A percentile compares a stretch with the other conserved stretches of the same genome.
phyloP scores from a whole-genome alignment of 768 basidiomycete species.

The Amanita rubescens region DNA sequence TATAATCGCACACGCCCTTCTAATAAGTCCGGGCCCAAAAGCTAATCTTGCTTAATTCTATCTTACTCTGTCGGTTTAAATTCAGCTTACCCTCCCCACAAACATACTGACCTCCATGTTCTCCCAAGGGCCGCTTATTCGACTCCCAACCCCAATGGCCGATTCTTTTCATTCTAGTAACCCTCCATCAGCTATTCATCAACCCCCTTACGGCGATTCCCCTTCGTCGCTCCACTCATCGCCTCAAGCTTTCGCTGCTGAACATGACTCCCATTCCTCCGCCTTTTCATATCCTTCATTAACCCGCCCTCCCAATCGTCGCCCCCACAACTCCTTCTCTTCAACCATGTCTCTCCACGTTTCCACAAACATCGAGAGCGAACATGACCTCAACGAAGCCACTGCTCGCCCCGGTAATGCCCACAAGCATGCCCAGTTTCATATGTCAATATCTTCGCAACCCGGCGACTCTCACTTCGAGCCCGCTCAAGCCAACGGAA shows the following conservation, averaged over 20 bases:
- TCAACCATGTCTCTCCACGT: conserved; percentile 27
- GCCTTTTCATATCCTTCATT: conserved; percentile 10
- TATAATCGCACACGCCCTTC: conserved; percentile 5
- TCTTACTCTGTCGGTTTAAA: conserved; percentile 1
- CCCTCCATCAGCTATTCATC: not conserved
- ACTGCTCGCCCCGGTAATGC: conserved; percentile 45
- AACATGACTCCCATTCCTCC: conserved; percentile 15
- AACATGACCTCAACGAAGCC: conserved; percentile 38
- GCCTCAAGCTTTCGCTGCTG: conserved; percentile 20
- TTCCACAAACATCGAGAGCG: conserved; percentile 30
- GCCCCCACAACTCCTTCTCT: conserved; percentile 16
- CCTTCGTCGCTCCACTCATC: conserved; percentile 30
- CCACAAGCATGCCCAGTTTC: conserved; percentile 37
- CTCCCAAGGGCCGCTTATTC: conserved; percentile 2
- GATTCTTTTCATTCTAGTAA: not conserved
- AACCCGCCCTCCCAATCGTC: conserved; percentile 18
- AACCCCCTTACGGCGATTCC: conserved; percentile 18
- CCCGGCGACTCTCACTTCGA: not conserved
- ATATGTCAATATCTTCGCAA: conserved; percentile 12
- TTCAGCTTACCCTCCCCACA: not conserved
- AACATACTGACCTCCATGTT: conserved; percentile 2
- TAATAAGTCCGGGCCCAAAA: conserved; percentile 4
- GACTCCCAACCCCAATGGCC: not conserved
- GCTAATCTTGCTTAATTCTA: conserved; percentile 8
- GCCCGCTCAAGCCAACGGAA: not conserved